These are phyloP conservation scores for Aspergillus asperescens DNA, from an alignment of 495 filamentous ascomycete species.

Conservation along the genomic window DNA sequence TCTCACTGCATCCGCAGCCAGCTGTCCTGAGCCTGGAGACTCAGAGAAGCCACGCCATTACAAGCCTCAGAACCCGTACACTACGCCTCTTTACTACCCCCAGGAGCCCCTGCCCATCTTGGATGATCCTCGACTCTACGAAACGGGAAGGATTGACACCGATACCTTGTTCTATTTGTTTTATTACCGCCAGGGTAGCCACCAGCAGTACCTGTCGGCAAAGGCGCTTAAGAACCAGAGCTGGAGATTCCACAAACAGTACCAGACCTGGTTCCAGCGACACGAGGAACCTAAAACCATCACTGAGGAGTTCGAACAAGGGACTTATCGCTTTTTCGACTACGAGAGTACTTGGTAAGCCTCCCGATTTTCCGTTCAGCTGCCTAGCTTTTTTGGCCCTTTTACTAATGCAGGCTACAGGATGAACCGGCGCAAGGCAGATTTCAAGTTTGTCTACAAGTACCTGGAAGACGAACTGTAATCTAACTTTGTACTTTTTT, in stretches of 20 bases:
- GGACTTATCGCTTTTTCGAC: constrained; percentile 98
- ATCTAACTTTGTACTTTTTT: constrained; percentile 15
- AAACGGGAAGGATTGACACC: constrained; percentile 70
- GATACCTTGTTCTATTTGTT: constrained; percentile 99
- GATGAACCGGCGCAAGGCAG: constrained; percentile 98
- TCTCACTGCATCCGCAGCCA: constrained; percentile 63
- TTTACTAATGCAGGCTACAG: constrained; percentile 46
- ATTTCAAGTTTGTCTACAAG: constrained; percentile 98
- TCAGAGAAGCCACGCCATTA: constrained; percentile 78
- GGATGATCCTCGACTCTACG: constrained; percentile 82
- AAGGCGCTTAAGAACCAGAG: constrained; percentile 94
- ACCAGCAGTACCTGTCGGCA: constrained; percentile 94
- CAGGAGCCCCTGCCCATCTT: constrained; percentile 86
- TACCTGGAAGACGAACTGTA: constrained; percentile 90
- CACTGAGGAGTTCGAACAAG: constrained; percentile 97
- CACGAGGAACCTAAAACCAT: constrained; percentile 98
- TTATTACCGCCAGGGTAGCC: constrained; percentile 94
- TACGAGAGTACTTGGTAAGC: constrained; percentile 98
- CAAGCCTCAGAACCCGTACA: constrained; percentile 71
- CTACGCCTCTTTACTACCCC: constrained; percentile 80
- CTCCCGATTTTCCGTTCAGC: constrained; percentile 6
- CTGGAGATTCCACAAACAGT: constrained; percentile 99
- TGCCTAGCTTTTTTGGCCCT: constrained; percentile 3
- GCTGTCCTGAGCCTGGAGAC: constrained; percentile 69
- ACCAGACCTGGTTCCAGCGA: constrained; percentile 98